Base-by-base conservation (phyloP, 352 stramenopile species). In the Globisporangium paroecandrum region DNA sequence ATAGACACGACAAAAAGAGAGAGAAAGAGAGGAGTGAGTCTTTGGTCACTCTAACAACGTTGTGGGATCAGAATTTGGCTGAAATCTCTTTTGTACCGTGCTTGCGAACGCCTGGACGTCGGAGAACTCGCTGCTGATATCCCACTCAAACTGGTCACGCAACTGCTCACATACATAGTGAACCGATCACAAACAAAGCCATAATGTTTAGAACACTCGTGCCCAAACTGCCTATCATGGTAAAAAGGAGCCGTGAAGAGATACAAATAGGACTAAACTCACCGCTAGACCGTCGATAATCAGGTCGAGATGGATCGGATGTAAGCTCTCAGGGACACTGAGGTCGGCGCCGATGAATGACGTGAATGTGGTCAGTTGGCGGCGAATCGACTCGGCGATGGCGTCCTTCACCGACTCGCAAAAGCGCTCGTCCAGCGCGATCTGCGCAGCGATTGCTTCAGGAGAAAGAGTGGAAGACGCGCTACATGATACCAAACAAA, bases 131-230 rank as follows among this genome's bases (percentile, higher is more conserved):
- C 80, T 85, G 38, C 73, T 82, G 36, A 91, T 83, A 59, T 93
- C 83, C 85, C 85, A 93, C 62, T 93, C 85, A 32, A 93, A 90
- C 65, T 92, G 85, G 69, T 93, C 85, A 9, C 79, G 83, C 4
- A 93, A 69, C 85, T 93, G 63, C 34, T 43, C 27, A 65, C 15
- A 64, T 6, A 36, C 63, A 27, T 13, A 22, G 24, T 13, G 18
- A 0, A 32, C 15, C 29, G 29, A 32, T 32, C 29, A 32, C 29
- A 32, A 29, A 29, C 27, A 29, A 32, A 32, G 29, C 29, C 29
- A 32, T 32, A 32, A 32, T 32, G 29, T 32, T 32, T 32, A 32
- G 29, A 32, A 32, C 29, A 32, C 4, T 32, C 29, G 29, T 32
- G 29, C 29, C 29, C 29, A 32, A 32, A 32, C 29, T 32, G 29